Evolutionary conservation across 495 filamentous ascomycete species (phyloP).

Genomic region (Hyaloscypha bicolor): DNA sequence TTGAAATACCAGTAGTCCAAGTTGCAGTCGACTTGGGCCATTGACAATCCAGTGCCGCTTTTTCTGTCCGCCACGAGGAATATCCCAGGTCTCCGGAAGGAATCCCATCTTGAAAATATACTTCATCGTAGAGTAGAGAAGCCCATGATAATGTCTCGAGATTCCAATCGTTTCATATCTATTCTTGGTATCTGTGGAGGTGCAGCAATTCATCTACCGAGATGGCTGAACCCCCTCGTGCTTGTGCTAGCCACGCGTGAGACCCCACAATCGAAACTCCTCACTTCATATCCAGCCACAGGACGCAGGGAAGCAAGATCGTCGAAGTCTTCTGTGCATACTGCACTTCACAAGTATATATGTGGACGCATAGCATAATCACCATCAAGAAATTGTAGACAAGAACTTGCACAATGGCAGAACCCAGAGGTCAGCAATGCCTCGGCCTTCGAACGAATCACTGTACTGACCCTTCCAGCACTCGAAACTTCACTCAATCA

Average conservation of each 20-base stretch:
- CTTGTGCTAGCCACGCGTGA: not conserved
- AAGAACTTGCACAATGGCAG: conserved; percentile 13
- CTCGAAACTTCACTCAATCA: conserved; percentile 32
- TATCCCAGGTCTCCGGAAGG: not conserved
- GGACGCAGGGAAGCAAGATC: not conserved
- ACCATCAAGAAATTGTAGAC: not conserved
- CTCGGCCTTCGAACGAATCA: not conserved
- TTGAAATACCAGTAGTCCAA: too few species aligned
- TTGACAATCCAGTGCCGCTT: too few species aligned
- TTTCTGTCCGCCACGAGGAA: too few species aligned
- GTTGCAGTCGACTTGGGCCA: too few species aligned
- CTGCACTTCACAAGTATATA: not conserved
- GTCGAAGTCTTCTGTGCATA: not conserved
- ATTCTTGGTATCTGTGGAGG: not conserved
- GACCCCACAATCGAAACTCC: not conserved
- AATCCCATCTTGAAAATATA: not conserved
- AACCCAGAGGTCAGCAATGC: conserved; percentile 17
- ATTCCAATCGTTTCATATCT: not conserved
- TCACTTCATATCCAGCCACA: not conserved
- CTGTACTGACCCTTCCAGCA: conserved; percentile 17
- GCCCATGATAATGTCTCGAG: not conserved
- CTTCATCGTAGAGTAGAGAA: not conserved
- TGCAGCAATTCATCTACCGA: too few species aligned
- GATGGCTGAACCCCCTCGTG: too few species aligned
- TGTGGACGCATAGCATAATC: not conserved